Evolutionary conservation across 1,284 basidiomycete genomes (phyloP), one percentile per base, ranked within the genome.

Genomic region (Microbotryum intermedium): DNA sequence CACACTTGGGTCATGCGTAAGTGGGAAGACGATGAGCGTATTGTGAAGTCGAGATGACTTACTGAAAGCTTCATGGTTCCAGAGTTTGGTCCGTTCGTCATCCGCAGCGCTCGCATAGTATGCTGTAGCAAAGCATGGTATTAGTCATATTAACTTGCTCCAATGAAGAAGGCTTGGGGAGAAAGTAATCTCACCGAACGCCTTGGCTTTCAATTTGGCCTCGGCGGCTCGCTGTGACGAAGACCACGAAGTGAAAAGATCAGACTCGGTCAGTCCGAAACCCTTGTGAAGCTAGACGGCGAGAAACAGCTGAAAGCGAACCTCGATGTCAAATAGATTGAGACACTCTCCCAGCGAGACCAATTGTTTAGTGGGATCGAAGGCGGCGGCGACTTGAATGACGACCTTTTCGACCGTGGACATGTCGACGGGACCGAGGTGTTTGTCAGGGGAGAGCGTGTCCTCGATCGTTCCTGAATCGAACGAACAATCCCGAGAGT

Each of bases 91-190:
- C 62, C 84, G 83, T 70, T 86, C 85, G 71, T 90, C 88, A 69
- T 92, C 90, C 4, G 86, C 79, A 2, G 86, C 86, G 26, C 87
- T 88, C 10, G 83, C 82, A 71, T 90, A 93, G 74, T 91, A 93
- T 4, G 88, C 84, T 68, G 54, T 2, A 20, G 9, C 8, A 28
- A 26, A 1, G 6, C 4, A 13, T 34, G 1, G 16, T 13, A 9
- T 34, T 8, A 25, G 45, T 49, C 50, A 53, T 44, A 16, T 55
- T 42, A 20, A 18, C 2, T 2, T 42, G 18, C 4, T 29, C 3
- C 23, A 2, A 30, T 20, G 28, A 16, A 42, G 11, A 10, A 9
- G 26, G n/a, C 6, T 6, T 34, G 9, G 4, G 30, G 58, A 4
- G 9, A 8, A 13, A 18, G 13, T 39, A 1, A 42, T 13, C 62